phyloP scores from a whole-genome alignment of 225 moss, liverwort and hornwort species.

The Rhytidiadelphus loreus region DNA sequence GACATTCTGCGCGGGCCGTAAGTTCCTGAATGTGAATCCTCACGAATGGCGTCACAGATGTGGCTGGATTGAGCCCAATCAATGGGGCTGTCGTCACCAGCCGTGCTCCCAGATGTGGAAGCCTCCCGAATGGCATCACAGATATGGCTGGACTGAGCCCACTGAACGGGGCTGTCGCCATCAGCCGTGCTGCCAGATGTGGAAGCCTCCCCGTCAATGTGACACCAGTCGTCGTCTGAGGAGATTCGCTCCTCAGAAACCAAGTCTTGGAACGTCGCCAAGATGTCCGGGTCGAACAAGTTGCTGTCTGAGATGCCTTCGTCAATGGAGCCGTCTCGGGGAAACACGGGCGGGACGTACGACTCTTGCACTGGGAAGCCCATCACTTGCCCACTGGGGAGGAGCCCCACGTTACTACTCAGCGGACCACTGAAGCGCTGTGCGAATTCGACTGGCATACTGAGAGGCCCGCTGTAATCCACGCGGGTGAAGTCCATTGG shows the following conservation, averaged over 20 bases:
- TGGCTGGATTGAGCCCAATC: slow-evolving; percentile 15
- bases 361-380: slow-evolving; percentile 31
- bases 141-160: slow-evolving; percentile 5
- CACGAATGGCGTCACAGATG: neutral
- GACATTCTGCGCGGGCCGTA: slow-evolving; percentile 38
- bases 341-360: slow-evolving; percentile 3
- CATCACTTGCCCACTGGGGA: slow-evolving; percentile 38
- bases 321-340: neutral
- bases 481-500: neutral
- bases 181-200: slow-evolving; percentile 31
- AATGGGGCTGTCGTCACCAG: slow-evolving; percentile 4
- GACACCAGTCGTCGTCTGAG: slow-evolving; percentile 51
- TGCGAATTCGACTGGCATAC: slow-evolving; percentile 15
- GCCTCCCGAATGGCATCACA: slow-evolving; percentile 16
- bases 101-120: slow-evolving; percentile 32
- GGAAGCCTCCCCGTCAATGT: slow-evolving; percentile 37
- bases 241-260: slow-evolving; percentile 18
- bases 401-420: neutral
- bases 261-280: slow-evolving; percentile 42
- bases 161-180: slow-evolving; percentile 11
- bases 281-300: slow-evolving; percentile 39
- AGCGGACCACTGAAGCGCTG: slow-evolving; percentile 14
- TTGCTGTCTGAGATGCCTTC: slow-evolving; percentile 10
- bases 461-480: slow-evolving; percentile 24
- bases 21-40: slow-evolving; percentile 14